Conservation (phyloP, 306 rosid genomes). For the Trifolium subterraneum region DNA sequence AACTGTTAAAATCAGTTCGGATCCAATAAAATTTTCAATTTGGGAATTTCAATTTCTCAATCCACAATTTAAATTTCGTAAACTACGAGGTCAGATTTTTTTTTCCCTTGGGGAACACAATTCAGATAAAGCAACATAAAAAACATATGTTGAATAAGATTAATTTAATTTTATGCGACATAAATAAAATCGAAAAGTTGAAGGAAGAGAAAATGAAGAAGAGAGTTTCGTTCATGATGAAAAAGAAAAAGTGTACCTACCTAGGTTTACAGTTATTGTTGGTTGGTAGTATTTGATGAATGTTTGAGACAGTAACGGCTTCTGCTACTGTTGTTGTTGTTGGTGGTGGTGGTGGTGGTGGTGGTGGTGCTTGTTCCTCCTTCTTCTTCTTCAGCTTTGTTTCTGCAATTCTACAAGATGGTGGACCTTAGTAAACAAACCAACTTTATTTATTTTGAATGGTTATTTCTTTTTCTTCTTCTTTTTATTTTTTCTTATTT, state of each 20-base stretch:
- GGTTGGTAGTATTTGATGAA: too few species aligned
- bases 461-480: too few species aligned
- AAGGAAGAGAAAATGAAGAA: neutral
- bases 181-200: conserved; percentile 21
- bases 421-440: conserved; percentile 45
- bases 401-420: conserved; percentile 55
- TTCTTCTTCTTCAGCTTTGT: conserved; percentile 15
- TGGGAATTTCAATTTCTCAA: conserved; percentile 37
- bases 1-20: conserved; percentile 41
- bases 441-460: too few species aligned
- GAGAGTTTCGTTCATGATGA: neutral
- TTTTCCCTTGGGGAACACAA: conserved; percentile 26
- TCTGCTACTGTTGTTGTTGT: conserved; percentile 42
- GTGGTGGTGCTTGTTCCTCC: conserved; percentile 9
- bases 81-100: conserved; percentile 34
- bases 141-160: neutral
- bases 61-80: conserved; percentile 21
- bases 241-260: neutral
- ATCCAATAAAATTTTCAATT: conserved; percentile 45
- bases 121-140: conserved; percentile 11
- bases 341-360: conserved; percentile 23
- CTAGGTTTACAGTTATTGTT: too few species aligned
- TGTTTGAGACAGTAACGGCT: conserved; percentile 26
- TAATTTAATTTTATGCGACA: neutral
- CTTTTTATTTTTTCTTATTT: too few species aligned